These are phyloP conservation scores for Colletotrichum sojae DNA, from an alignment of 2,329 filamentous ascomycete species.

Conservation along the genomic window DNA sequence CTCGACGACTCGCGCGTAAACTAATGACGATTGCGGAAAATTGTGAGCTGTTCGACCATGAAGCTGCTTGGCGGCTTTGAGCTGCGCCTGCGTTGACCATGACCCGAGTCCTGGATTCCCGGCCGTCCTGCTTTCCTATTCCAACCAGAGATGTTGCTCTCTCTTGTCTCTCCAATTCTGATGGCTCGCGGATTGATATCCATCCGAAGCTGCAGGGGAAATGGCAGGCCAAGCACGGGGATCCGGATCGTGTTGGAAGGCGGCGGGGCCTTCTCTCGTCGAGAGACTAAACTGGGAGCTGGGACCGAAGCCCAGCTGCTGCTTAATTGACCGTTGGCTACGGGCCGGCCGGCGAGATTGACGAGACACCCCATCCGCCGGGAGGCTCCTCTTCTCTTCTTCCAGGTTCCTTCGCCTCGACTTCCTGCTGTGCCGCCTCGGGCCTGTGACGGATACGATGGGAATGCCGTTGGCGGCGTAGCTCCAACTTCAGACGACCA, in stretches of 20 bases:
- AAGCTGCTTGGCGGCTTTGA: constrained; percentile 4
- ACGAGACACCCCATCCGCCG: constrained; percentile 4
- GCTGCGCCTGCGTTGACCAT: background rate
- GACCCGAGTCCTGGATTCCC: background rate
- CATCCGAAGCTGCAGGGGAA: constrained; percentile 14
- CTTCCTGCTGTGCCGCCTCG: constrained; percentile 15
- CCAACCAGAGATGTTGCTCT: background rate
- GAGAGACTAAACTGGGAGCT: constrained; percentile 7
- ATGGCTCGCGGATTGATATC: background rate
- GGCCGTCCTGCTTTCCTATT: background rate
- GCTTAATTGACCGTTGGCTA: background rate
- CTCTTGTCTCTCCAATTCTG: background rate
- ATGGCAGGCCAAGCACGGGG: constrained; percentile 21
- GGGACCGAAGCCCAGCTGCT: constrained; percentile 6
- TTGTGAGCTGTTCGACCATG: background rate
- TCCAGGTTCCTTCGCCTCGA: background rate
- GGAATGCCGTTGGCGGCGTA: constrained; percentile 1
- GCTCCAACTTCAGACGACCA: constrained; percentile 19
- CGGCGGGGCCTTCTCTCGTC: background rate
- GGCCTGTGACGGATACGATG: background rate
- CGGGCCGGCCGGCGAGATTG: constrained; percentile 21
- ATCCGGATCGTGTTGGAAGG: constrained; percentile 5
- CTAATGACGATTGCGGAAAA: too few species aligned
- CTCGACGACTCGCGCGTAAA: too few species aligned
- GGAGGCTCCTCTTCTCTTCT: background rate